Evolutionary conservation across 306 rosid genomes (phyloP).

Genomic region (Malus asiatica): DNA sequence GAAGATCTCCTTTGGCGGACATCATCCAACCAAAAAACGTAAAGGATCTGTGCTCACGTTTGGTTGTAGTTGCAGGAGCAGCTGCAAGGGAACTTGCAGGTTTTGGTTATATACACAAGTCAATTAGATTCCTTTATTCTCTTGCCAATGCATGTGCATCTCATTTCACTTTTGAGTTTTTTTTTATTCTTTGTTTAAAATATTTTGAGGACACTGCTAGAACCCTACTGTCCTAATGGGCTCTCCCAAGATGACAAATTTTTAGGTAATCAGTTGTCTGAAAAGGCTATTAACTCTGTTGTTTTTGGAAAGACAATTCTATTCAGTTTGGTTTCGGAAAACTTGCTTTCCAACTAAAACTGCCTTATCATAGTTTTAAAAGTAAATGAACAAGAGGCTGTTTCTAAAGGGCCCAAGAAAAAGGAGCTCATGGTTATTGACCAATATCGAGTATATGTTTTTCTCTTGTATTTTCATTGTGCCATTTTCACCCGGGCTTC

Average conservation of each 20-base stretch:
- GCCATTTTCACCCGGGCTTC: not conserved
- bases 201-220: not conserved
- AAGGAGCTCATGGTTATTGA: not conserved
- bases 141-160: not conserved
- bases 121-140: slow-evolving; percentile 16
- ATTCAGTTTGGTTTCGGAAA: not conserved
- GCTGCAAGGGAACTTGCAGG: slow-evolving; percentile 51
- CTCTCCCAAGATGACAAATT: not conserved
- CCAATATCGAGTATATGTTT: not conserved
- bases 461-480: not conserved
- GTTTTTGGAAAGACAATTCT: not conserved
- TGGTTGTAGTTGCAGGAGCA: slow-evolving; percentile 52
- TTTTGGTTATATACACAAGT: slow-evolving; percentile 24
- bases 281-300: not conserved
- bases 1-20: slow-evolving; percentile 62
- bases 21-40: slow-evolving; percentile 55
- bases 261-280: not conserved
- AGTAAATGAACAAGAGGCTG: not conserved
- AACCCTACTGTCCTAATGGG: not conserved
- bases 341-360: not conserved
- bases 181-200: not conserved
- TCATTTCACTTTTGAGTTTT: not conserved
- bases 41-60: slow-evolving; percentile 59
- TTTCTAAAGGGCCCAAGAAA: not conserved
- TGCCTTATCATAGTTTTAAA: not conserved